Percentiles rank a stretch among this genome's conserved stretches.
phyloP scores from a whole-genome alignment of 768 basidiomycete species.

The Kwoniella heveanensis region DNA sequence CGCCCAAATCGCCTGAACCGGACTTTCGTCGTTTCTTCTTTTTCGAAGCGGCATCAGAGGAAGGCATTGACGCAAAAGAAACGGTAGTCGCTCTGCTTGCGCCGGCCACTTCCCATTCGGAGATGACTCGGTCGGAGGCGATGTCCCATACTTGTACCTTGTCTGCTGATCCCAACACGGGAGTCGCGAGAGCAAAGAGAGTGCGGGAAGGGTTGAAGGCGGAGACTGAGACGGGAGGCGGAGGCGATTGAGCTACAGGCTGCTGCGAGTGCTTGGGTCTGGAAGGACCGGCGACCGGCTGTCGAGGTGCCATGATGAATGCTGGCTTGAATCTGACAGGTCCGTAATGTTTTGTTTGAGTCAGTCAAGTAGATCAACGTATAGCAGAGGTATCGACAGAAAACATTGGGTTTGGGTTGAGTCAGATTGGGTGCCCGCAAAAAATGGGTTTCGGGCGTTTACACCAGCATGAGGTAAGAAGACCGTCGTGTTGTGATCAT shows the following conservation, averaged over 20 bases:
- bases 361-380: not conserved
- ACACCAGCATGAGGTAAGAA: conserved; percentile 50
- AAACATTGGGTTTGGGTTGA: conserved; percentile 1
- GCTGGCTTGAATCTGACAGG: not conserved
- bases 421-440: conserved; percentile 55
- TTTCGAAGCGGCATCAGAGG: conserved; percentile 20
- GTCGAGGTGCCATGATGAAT: conserved; percentile 35
- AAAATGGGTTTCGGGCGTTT: conserved; percentile 54
- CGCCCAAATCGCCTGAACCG: conserved; percentile 19
- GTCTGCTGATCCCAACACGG: conserved; percentile 52
- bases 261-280: conserved; percentile 40
- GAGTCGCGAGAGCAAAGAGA: conserved; percentile 45
- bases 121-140: conserved; percentile 36
- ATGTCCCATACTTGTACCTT: conserved; percentile 53
- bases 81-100: conserved; percentile 42
- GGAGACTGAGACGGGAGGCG: conserved; percentile 47
- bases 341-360: too few species aligned
- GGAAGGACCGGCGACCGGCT: conserved; percentile 47
- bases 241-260: conserved; percentile 41
- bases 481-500: conserved; percentile 56
- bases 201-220: conserved; percentile 49
- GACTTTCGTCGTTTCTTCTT: conserved; percentile 37
- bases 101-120: conserved; percentile 51
- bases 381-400: not conserved
- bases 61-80: conserved; percentile 29